These are phyloP conservation scores for Luffa acutangula DNA, from an alignment of 306 rosid species.

Conservation along the genomic window DNA sequence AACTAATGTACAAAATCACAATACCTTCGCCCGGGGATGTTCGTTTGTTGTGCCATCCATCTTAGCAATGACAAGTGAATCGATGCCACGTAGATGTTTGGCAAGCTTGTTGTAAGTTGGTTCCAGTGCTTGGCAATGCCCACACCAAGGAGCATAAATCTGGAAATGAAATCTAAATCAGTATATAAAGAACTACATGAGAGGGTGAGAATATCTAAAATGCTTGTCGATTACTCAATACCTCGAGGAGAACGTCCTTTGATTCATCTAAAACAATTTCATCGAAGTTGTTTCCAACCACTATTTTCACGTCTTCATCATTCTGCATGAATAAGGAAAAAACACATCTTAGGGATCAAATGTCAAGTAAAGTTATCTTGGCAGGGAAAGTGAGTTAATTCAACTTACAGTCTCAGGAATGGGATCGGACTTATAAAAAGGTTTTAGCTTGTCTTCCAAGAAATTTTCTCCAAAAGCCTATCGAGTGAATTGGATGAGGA, in stretches of 20 bases:
- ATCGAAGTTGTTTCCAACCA: slow-evolving; percentile 86
- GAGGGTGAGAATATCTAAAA: neutral
- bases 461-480: slow-evolving; percentile 84
- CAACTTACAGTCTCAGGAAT: slow-evolving; percentile 74
- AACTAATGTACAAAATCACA: neutral
- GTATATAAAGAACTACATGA: neutral
- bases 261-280: slow-evolving; percentile 94
- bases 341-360: neutral
- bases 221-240: slow-evolving; percentile 12
- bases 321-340: slow-evolving; percentile 38
- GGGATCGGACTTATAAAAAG: slow-evolving; percentile 85
- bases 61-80: slow-evolving; percentile 86
- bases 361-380: slow-evolving; percentile 3
- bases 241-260: slow-evolving; percentile 98
- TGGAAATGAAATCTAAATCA: slow-evolving; percentile 20
- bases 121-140: slow-evolving; percentile 92
- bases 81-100: slow-evolving; percentile 62
- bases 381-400: slow-evolving; percentile 8
- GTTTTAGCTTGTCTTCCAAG: slow-evolving; percentile 88
- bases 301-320: slow-evolving; percentile 78
- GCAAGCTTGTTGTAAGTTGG: slow-evolving; percentile 92
- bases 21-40: slow-evolving; percentile 97
- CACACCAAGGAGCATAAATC: slow-evolving; percentile 99
- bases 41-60: slow-evolving; percentile 99
- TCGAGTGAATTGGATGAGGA: slow-evolving; percentile 3